These are phyloP conservation scores for Neurospora crassa DNA, from an alignment of 2,329 filamentous ascomycete species.

Conservation along the genomic window DNA sequence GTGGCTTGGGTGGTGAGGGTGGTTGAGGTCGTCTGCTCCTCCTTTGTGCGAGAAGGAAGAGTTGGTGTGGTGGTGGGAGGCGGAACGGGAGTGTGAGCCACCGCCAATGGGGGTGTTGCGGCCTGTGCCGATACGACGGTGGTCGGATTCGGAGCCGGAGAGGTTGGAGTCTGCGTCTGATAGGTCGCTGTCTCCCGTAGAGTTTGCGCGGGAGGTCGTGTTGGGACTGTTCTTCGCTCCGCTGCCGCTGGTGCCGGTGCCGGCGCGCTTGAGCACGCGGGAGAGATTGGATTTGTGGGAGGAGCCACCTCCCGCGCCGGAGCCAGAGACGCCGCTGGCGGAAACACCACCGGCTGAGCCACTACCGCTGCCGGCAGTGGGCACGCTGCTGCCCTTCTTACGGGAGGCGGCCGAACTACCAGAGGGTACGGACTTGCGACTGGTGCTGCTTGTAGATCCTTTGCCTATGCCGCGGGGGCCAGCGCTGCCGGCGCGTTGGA, in stretches of 20 bases:
- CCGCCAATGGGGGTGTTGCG: conserved; percentile 18
- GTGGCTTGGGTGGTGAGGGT: not conserved
- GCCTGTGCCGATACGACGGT: conserved; percentile 24
- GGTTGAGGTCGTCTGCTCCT: conserved; percentile 14
- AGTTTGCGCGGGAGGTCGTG: conserved; percentile 41
- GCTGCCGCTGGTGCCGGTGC: not conserved
- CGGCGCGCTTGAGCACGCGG: conserved; percentile 47
- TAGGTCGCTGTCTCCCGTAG: conserved; percentile 54
- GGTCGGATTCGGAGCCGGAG: conserved; percentile 38
- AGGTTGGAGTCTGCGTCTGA: conserved; percentile 47
- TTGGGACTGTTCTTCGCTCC: conserved; percentile 48
- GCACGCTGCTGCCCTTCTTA: conserved; percentile 34
- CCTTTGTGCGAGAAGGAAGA: conserved; percentile 11
- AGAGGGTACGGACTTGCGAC: conserved; percentile 39
- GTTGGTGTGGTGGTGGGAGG: conserved; percentile 10
- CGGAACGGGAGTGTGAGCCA: conserved; percentile 9
- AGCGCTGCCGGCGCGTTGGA: conserved; percentile 43
- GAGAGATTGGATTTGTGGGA: conserved; percentile 50
- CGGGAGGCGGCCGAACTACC: conserved; percentile 26
- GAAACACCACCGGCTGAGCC: not conserved
- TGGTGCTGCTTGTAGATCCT: conserved; percentile 26
- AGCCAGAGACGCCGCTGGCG: not conserved
- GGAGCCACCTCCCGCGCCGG: not conserved
- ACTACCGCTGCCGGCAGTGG: conserved; percentile 16
- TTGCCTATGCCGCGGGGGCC: conserved; percentile 47